Percentiles rank a stretch among this genome's conserved stretches.
These are phyloP conservation scores for Staphylotrichum tortipilum DNA, from an alignment of 495 filamentous ascomycete genomes.

Conservation along the genomic window DNA sequence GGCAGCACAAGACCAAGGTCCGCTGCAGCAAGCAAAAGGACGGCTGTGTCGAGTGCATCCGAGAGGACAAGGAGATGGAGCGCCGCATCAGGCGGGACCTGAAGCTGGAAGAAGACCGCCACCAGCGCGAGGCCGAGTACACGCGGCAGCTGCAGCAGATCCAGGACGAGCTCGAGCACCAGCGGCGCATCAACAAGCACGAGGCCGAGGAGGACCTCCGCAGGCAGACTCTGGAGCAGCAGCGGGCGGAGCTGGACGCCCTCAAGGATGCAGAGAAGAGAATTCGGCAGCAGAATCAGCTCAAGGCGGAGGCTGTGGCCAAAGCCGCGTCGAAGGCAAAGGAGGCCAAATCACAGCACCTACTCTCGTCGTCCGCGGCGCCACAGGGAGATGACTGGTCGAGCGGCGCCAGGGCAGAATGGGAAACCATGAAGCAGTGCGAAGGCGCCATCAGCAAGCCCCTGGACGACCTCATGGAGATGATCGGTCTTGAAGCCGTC, in stretches of 20 bases:
- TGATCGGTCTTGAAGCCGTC: conserved; percentile 66
- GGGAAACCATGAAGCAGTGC: conserved; percentile 50
- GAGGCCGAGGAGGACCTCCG: conserved; percentile 36
- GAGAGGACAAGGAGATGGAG: conserved; percentile 39
- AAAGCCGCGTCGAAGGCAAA: too few species aligned
- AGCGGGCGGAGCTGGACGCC: conserved; percentile 21
- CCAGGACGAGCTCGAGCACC: conserved; percentile 48
- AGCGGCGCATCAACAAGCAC: conserved; percentile 43
- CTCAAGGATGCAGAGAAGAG: conserved; percentile 11
- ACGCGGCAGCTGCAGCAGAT: conserved; percentile 42
- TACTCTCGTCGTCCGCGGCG: not conserved
- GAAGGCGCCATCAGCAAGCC: conserved; percentile 43
- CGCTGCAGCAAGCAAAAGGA: conserved; percentile 24
- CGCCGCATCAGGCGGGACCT: conserved; percentile 42
- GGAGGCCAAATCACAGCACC: too few species aligned
- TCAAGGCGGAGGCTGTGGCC: not conserved
- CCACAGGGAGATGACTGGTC: not conserved
- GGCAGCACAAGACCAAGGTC: conserved; percentile 40
- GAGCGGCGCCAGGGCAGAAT: conserved; percentile 39
- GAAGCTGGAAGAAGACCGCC: conserved; percentile 44
- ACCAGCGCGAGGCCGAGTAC: conserved; percentile 45
- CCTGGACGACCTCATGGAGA: conserved; percentile 58
- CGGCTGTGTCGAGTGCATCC: conserved; percentile 43
- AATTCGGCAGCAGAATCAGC: conserved; percentile 8
- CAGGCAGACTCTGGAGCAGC: conserved; percentile 36